Evolutionary conservation across 116 monocot genomes (phyloP).

Genomic region (Posidonia oceanica): DNA sequence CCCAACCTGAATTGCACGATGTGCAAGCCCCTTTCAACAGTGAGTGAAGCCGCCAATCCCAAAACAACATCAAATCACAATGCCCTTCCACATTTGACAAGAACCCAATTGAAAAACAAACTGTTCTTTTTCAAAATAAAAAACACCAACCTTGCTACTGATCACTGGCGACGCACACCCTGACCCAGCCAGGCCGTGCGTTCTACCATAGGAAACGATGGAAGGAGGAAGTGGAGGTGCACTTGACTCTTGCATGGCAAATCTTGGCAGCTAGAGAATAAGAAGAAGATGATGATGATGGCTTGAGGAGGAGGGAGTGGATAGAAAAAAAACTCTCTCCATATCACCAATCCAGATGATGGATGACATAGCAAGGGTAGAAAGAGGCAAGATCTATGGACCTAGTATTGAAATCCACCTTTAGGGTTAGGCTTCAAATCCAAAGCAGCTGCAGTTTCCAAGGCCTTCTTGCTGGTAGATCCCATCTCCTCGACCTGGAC

Average conservation of each 20-base stretch:
- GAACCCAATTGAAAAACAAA: not conserved
- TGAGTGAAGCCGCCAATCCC: not conserved
- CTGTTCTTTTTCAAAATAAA: not conserved
- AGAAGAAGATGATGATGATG: not conserved
- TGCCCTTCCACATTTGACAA: not conserved
- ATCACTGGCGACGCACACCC: slow-evolving; percentile 1
- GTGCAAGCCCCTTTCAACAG: not conserved
- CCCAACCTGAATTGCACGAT: slow-evolving; percentile 46
- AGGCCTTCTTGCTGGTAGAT: too few relatives aligned
- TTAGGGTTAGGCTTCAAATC: too few relatives aligned
- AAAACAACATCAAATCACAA: not conserved
- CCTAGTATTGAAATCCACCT: too few relatives aligned
- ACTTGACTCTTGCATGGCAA: not conserved
- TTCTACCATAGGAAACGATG: not conserved
- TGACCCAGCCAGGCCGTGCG: not conserved
- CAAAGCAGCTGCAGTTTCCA: too few relatives aligned
- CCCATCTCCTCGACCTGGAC: too few relatives aligned
- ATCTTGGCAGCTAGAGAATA: not conserved
- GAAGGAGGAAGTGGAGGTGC: not conserved
- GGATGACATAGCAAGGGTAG: too few relatives aligned
- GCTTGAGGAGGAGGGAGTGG: not conserved
- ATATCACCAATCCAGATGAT: too few relatives aligned
- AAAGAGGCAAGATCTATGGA: too few relatives aligned
- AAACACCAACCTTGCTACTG: not conserved
- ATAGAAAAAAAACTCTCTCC: not conserved